These are phyloP conservation scores for Volvox reticuliferus DNA, from an alignment of 139 green algal genomes.

Conservation along the genomic window DNA sequence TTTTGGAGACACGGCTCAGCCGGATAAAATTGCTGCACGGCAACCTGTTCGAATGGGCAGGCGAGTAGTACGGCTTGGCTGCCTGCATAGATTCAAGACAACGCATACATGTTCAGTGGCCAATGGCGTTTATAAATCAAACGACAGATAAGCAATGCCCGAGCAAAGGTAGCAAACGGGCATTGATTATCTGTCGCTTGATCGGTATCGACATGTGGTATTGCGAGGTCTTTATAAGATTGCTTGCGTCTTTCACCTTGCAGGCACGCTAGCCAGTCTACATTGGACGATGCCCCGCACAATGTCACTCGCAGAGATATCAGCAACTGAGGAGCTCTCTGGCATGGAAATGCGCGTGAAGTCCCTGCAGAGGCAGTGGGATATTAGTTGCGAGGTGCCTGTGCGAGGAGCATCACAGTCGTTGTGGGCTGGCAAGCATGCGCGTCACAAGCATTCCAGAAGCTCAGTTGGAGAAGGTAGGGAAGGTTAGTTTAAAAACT, in stretches of 20 bases:
- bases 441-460: neutral
- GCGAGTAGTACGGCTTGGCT: neutral
- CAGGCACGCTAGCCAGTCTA: conserved; percentile 70
- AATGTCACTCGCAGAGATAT: conserved; percentile 62
- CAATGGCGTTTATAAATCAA: too few relatives aligned
- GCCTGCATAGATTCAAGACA: too few relatives aligned
- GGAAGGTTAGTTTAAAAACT: too few relatives aligned
- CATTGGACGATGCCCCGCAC: conserved; percentile 73
- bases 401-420: conserved; percentile 18
- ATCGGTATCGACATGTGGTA: too few relatives aligned
- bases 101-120: too few relatives aligned
- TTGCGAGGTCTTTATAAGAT: too few relatives aligned
- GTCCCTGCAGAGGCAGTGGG: conserved; percentile 28
- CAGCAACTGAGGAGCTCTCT: conserved; percentile 48
- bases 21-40: conserved; percentile 24
- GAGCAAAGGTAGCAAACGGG: too few relatives aligned
- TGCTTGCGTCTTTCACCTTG: too few relatives aligned
- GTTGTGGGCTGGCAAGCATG: neutral
- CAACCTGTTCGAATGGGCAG: conserved; percentile 53
- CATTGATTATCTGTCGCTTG: too few relatives aligned
- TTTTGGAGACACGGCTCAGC: neutral
- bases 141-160: too few relatives aligned
- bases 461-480: conserved; percentile 38
- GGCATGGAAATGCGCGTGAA: neutral
- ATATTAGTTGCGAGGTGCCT: neutral